These are phyloP conservation scores for Helminthosporium solani DNA, from an alignment of 2,329 filamentous ascomycete species.

Conservation along the genomic window DNA sequence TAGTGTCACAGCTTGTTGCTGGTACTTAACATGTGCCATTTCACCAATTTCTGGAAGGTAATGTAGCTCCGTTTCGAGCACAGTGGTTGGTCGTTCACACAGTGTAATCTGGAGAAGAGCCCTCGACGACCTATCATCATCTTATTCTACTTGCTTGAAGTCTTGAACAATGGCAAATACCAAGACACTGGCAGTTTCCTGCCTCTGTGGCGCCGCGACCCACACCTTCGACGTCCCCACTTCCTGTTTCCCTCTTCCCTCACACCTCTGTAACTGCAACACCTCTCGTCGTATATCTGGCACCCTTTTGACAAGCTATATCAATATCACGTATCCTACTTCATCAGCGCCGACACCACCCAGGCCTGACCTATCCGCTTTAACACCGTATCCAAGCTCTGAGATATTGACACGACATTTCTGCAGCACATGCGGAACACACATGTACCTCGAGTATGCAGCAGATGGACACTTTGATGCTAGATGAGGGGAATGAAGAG, in stretches of 20 bases:
- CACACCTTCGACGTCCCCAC: slow-evolving; percentile 41
- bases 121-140: no score
- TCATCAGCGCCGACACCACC: background rate
- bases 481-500: slow-evolving; percentile 29
- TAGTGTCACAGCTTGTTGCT: no score
- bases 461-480: slow-evolving; percentile 37
- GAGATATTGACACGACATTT: slow-evolving; percentile 40
- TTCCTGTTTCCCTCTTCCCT: slow-evolving; percentile 46
- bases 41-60: no score
- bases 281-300: slow-evolving; percentile 53
- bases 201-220: slow-evolving; percentile 46
- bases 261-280: slow-evolving; percentile 50
- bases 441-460: slow-evolving; percentile 46
- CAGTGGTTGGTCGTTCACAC: no score
- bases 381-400: slow-evolving; percentile 45
- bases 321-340: slow-evolving; percentile 38
- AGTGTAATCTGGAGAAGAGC: no score
- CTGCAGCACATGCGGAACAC: slow-evolving; percentile 48
- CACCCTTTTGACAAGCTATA: slow-evolving; percentile 44
- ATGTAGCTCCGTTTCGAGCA: no score
- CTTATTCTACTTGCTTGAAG: no score
- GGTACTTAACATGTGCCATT: no score
- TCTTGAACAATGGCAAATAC: slow-evolving; percentile 11
- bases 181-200: slow-evolving; percentile 38
- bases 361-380: slow-evolving; percentile 20